Conservation (phyloP, 176 grass and related monocot genomes). For the Oryza meridionalis region DNA sequence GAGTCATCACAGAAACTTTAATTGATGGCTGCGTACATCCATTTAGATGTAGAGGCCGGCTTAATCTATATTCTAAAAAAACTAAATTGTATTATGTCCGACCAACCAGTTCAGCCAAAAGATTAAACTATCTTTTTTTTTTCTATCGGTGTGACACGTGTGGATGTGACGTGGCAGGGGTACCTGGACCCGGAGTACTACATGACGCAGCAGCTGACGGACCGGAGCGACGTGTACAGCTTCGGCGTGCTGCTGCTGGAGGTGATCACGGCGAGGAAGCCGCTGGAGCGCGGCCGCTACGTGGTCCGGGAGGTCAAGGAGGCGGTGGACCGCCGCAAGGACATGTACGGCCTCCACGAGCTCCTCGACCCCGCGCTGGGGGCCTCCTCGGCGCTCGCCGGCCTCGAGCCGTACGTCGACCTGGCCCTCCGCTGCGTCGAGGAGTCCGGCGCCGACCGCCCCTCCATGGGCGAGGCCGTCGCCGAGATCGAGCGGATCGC, state of each 20-base stretch:
- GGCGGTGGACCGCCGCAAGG: slow-evolving; percentile 53
- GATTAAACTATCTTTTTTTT: background rate
- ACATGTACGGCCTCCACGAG: slow-evolving; percentile 56
- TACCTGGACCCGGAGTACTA: slow-evolving; percentile 90
- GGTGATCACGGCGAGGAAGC: slow-evolving; percentile 66
- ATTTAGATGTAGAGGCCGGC: too few species aligned
- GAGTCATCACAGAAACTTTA: too few species aligned
- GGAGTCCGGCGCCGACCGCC: slow-evolving; percentile 57
- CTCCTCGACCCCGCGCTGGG: slow-evolving; percentile 59
- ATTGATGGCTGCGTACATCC: too few species aligned
- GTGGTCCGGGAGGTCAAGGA: slow-evolving; percentile 63
- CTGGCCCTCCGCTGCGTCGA: slow-evolving; percentile 69
- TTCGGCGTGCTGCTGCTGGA: slow-evolving; percentile 94
- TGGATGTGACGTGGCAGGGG: slow-evolving; percentile 46
- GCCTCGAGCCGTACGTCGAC: slow-evolving; percentile 61
- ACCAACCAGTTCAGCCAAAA: background rate
- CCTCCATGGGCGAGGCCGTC: slow-evolving; percentile 67
- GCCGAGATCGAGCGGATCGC: slow-evolving; percentile 67
- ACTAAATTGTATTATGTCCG: too few species aligned
- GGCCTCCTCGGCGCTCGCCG: slow-evolving; percentile 31
- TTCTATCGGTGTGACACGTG: background rate
- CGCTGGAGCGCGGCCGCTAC: slow-evolving; percentile 65
- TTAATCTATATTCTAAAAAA: too few species aligned
- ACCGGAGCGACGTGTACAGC: slow-evolving; percentile 80
- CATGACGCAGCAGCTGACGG: slow-evolving; percentile 86